Evolutionary conservation across 192 early-diverging fungal species (phyloP).

Genomic region (Entophlyctis luteolus): DNA sequence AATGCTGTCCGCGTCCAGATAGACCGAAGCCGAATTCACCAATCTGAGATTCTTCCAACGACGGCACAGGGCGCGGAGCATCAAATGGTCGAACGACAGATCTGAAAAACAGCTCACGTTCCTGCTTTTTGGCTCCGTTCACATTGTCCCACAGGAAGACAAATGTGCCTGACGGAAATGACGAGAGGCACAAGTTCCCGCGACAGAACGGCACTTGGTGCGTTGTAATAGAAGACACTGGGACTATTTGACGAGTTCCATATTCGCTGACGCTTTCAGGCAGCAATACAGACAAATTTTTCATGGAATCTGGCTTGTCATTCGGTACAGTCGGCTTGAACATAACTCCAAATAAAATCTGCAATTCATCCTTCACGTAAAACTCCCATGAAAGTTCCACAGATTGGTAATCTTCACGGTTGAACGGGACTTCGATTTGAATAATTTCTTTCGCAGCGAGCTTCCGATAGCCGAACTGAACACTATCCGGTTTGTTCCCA

Average conservation of each 20-base stretch:
- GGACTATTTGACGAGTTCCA: slow-evolving; percentile 19
- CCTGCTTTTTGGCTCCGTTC: slow-evolving; percentile 18
- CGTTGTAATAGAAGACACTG: background rate
- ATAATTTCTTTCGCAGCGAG: slow-evolving; percentile 18
- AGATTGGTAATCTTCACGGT: background rate
- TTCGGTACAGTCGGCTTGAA: slow-evolving; percentile 11
- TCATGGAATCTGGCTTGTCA: slow-evolving; percentile 4
- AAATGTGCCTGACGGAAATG: slow-evolving; percentile 23
- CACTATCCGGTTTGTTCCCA: background rate
- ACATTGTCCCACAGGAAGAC: slow-evolving; percentile 30
- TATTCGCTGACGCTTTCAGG: slow-evolving; percentile 17
- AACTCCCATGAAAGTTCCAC: slow-evolving; percentile 32
- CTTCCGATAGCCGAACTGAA: background rate
- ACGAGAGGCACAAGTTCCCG: slow-evolving; percentile 19
- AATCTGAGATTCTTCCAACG: background rate
- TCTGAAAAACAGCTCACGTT: slow-evolving; percentile 18
- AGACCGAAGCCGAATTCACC: slow-evolving; percentile 15
- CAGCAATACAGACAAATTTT: slow-evolving; percentile 1
- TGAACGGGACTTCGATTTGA: slow-evolving; percentile 6
- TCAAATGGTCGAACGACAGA: slow-evolving; percentile 17
- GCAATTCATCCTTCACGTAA: slow-evolving; percentile 4
- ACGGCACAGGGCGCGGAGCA: slow-evolving; percentile 8
- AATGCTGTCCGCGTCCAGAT: slow-evolving; percentile 2
- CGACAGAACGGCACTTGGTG: background rate
- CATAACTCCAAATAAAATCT: slow-evolving; percentile 24